Evolutionary conservation across 2,329 filamentous ascomycete species (phyloP).

Genomic region (Ceratocystis papillata): DNA sequence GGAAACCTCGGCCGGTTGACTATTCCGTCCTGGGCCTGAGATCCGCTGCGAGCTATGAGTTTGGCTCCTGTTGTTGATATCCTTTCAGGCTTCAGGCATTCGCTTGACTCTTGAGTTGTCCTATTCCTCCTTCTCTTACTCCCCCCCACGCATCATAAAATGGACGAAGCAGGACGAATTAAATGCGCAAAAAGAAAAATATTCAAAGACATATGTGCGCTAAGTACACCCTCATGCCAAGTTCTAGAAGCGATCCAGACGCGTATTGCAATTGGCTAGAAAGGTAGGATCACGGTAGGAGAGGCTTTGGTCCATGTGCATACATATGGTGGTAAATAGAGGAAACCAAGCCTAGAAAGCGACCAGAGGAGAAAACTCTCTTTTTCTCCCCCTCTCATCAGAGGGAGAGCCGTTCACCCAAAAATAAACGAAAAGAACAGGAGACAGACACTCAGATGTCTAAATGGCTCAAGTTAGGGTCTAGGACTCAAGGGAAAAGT

Average conservation of each 20-base stretch:
- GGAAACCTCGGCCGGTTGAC: background rate
- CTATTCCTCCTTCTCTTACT: background rate
- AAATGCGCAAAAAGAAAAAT: background rate
- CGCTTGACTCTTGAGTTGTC: background rate
- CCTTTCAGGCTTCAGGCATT: slow-evolving; percentile 3
- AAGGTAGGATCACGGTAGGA: background rate
- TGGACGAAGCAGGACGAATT: background rate
- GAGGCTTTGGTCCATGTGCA: background rate
- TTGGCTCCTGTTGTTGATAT: background rate
- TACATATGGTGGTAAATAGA: background rate
- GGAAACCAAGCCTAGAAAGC: background rate
- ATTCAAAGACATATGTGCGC: background rate
- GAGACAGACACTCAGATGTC: slow-evolving; percentile 5
- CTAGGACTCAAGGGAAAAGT: too few species aligned
- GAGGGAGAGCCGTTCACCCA: background rate
- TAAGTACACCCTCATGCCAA: background rate
- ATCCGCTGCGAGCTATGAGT: background rate
- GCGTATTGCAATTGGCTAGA: background rate
- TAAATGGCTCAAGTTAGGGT: slow-evolving; percentile 1
- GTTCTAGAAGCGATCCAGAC: background rate
- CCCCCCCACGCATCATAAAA: background rate
- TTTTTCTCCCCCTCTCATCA: background rate
- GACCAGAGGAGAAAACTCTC: background rate
- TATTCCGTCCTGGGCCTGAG: background rate
- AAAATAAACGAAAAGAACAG: slow-evolving; percentile 4